These are phyloP conservation scores for Saccharomyces hybrid DNA, from an alignment of 1,139 yeast genomes.

Conservation along the genomic window DNA sequence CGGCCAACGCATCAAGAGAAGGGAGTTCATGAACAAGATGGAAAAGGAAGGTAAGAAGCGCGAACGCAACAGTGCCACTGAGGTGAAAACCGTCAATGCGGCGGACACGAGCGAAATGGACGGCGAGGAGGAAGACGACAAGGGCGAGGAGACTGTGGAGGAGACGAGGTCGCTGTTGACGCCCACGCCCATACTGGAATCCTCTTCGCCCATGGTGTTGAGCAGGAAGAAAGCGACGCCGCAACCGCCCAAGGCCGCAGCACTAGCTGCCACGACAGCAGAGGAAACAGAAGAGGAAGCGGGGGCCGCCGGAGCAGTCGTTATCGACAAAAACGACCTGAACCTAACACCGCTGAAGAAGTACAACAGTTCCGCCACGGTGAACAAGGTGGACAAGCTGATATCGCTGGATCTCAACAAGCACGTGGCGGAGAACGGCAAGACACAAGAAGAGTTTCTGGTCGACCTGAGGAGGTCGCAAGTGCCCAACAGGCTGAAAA, in stretches of 20 bases:
- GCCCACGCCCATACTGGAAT: background rate
- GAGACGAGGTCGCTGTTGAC: background rate
- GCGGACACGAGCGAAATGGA: background rate
- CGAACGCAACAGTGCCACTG: slow-evolving; percentile 1
- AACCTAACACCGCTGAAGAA: background rate
- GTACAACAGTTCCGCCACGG: background rate
- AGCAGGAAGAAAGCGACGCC: background rate
- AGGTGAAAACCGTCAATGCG: background rate
- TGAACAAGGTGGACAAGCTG: slow-evolving; percentile 10
- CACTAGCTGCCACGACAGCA: background rate
- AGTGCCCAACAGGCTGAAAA: slow-evolving; percentile 15
- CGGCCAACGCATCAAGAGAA: slow-evolving; percentile 56
- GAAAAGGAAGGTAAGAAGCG: background rate
- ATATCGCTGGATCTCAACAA: slow-evolving; percentile 13
- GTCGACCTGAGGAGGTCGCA: slow-evolving; percentile 19
- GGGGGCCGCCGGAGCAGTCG: background rate
- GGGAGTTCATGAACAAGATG: slow-evolving; percentile 37
- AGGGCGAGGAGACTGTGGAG: background rate
- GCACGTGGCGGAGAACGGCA: slow-evolving; percentile 6
- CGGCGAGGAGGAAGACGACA: background rate
- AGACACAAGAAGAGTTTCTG: slow-evolving; percentile 19
- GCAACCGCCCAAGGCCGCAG: background rate
- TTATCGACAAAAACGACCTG: background rate
- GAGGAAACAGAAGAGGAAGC: background rate
- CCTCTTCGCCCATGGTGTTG: background rate